A percentile compares a stretch with the other conserved stretches of the same genome.
Evolutionary conservation across 148 eudicot genomes (phyloP).

Genomic region (Rhododendron simsii): DNA sequence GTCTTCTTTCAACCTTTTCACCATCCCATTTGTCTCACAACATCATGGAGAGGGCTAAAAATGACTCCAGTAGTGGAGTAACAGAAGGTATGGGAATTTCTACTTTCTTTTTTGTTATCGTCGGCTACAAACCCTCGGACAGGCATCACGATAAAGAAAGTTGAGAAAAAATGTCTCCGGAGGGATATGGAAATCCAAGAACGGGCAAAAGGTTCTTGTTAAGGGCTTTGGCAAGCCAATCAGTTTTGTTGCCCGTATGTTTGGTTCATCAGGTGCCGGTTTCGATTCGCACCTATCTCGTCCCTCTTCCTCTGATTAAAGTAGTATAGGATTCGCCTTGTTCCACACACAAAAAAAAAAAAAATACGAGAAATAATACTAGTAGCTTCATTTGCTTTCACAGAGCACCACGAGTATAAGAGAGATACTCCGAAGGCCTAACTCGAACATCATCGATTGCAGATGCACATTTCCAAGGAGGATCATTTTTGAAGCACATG

Average conservation of each 20-base stretch:
- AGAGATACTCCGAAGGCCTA: too few relatives aligned
- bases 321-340: neutral
- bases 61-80: neutral
- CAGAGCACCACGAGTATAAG: too few relatives aligned
- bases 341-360: too few relatives aligned
- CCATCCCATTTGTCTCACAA: neutral
- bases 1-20: neutral
- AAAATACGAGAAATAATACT: too few relatives aligned
- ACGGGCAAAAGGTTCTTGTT: neutral
- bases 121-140: neutral
- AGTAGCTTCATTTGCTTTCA: too few relatives aligned
- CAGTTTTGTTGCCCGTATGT: neutral
- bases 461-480: neutral
- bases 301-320: neutral
- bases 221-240: neutral
- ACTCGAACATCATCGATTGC: too few relatives aligned
- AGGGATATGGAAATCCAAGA: neutral
- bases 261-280: neutral
- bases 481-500: neutral
- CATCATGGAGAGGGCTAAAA: neutral
- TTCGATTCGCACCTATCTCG: neutral
- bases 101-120: too few relatives aligned
- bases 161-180: neutral
- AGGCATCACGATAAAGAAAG: neutral
- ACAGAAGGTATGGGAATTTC: too few relatives aligned